Percentiles rank a stretch among this genome's conserved stretches.
phyloP scores from a whole-genome alignment of 768 basidiomycete genomes.

The Auriscalpium orientale region DNA sequence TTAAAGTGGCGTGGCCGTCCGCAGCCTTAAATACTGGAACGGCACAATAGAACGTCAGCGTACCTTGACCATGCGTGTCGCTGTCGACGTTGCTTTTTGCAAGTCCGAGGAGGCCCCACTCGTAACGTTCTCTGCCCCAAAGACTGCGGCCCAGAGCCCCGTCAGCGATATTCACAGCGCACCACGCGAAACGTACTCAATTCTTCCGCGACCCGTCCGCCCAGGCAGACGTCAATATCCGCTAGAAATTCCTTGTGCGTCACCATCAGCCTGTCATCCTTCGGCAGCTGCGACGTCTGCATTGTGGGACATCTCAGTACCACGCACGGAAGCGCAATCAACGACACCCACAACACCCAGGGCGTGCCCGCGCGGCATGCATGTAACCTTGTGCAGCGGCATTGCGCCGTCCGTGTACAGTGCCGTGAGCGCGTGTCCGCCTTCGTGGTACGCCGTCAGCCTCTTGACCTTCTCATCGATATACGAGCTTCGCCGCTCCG shows the following conservation, averaged over 20 bases:
- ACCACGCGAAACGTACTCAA: conserved; percentile 43
- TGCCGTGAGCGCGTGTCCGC: conserved; percentile 91
- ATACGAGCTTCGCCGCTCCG: conserved; percentile 84
- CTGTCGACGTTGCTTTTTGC: conserved; percentile 67
- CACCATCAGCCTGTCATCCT: conserved; percentile 67
- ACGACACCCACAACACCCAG: conserved; percentile 66
- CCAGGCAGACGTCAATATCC: conserved; percentile 86
- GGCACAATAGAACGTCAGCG: conserved; percentile 15
- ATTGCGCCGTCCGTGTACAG: conserved; percentile 92
- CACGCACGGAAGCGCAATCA: neutral
- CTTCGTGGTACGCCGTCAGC: conserved; percentile 97
- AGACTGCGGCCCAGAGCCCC: too few relatives aligned
- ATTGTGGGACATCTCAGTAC: neutral
- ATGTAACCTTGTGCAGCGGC: conserved; percentile 97
- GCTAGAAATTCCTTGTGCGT: conserved; percentile 71
- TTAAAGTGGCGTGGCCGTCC: too few relatives aligned
- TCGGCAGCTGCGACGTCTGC: conserved; percentile 69
- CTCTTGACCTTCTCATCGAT: conserved; percentile 82
- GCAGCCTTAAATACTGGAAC: neutral
- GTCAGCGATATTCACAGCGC: too few relatives aligned
- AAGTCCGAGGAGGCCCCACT: conserved; percentile 92
- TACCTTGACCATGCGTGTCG: conserved; percentile 86
- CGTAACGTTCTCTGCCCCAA: conserved; percentile 80
- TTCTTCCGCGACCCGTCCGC: conserved; percentile 93
- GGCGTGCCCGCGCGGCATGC: conserved; percentile 91